A percentile compares a stretch with the other conserved stretches of the same genome.
phyloP scores from a whole-genome alignment of 2,329 filamentous ascomycete genomes.

The Aureobasidium subglaciale region DNA sequence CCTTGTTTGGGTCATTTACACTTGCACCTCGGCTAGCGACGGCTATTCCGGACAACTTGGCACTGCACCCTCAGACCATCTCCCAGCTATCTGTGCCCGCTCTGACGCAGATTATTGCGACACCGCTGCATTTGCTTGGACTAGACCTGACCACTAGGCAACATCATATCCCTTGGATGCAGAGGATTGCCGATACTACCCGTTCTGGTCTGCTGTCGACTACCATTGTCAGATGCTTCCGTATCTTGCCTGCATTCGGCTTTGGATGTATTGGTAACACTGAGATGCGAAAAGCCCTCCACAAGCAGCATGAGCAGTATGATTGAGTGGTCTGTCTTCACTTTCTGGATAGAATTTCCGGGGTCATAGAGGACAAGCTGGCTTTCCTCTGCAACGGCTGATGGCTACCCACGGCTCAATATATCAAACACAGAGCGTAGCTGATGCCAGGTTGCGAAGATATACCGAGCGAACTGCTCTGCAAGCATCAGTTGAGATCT shows the following conservation, averaged over 20 bases:
- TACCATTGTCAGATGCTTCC: conserved; percentile 24
- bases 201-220: conserved; percentile 19
- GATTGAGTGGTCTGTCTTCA: not conserved
- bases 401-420: not conserved
- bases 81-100: conserved; percentile 26
- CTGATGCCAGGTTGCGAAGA: no score
- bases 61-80: conserved; percentile 19
- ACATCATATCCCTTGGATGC: not conserved
- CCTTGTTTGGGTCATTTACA: conserved; percentile 28
- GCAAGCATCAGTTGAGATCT: no score
- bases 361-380: not conserved
- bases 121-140: conserved; percentile 25
- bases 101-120: conserved; percentile 25
- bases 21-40: conserved; percentile 24
- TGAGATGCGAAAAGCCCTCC: conserved; percentile 18
- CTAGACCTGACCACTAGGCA: conserved; percentile 23
- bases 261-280: conserved; percentile 25
- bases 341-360: no score
- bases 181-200: conserved; percentile 18
- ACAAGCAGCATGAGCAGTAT: conserved; percentile 10
- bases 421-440: no score
- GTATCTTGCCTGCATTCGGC: conserved; percentile 27
- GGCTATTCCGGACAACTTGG: conserved; percentile 19
- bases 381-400: not conserved
- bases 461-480: no score